Conservation (phyloP, 176 grass and related monocot species). For the Lolium rigidum region DNA sequence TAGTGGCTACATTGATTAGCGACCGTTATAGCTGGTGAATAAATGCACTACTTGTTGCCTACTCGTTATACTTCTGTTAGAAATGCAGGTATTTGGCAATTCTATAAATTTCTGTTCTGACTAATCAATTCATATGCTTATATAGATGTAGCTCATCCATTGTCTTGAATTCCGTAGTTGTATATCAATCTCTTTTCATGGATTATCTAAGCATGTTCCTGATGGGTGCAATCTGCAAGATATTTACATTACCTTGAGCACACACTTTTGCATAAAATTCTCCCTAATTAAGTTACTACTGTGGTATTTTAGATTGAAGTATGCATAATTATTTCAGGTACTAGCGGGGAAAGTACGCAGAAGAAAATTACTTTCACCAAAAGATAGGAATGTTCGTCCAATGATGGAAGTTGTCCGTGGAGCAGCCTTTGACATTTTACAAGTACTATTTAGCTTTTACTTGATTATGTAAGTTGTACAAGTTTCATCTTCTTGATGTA, state of each 20-base stretch:
- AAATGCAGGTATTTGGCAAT: too few species aligned
- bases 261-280: not conserved
- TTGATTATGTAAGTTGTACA: slow-evolving; percentile 11
- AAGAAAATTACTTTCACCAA: slow-evolving; percentile 94
- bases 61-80: not conserved
- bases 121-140: not conserved
- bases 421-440: slow-evolving; percentile 93
- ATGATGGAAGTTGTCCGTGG: slow-evolving; percentile 98
- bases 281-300: not conserved
- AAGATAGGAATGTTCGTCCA: slow-evolving; percentile 88
- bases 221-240: slow-evolving; percentile 1
- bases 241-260: slow-evolving; percentile 4
- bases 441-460: slow-evolving; percentile 48
- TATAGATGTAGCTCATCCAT: not conserved
- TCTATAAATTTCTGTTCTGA: not conserved
- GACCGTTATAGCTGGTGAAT: not conserved
- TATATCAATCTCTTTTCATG: slow-evolving; percentile 12
- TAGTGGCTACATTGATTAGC: not conserved
- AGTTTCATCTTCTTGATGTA: slow-evolving; percentile 23
- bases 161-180: not conserved
- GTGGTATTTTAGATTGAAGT: slow-evolving; percentile 9
- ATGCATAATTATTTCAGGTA: slow-evolving; percentile 55
- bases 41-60: not conserved
- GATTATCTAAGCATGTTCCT: not conserved
- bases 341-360: slow-evolving; percentile 81